These are phyloP conservation scores for Alternaria ventricosa DNA, from an alignment of 2,329 filamentous ascomycete species.

Conservation along the genomic window DNA sequence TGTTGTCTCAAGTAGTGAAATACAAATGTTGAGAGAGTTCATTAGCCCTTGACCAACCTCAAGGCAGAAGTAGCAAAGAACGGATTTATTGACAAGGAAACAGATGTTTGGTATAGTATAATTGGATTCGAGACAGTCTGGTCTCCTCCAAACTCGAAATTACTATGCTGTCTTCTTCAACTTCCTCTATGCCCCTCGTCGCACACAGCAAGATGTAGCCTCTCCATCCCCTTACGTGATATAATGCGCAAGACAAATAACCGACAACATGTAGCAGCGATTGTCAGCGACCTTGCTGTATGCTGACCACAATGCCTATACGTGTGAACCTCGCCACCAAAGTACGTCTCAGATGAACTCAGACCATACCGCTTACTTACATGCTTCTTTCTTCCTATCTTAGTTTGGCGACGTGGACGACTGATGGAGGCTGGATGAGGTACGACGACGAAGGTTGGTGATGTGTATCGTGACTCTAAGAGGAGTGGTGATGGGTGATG, in stretches of 20 bases:
- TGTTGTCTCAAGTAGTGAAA: background rate
- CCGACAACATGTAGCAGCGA: background rate
- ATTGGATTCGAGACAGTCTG: background rate
- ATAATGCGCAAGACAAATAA: background rate
- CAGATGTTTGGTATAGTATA: background rate
- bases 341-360: background rate
- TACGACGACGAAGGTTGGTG: background rate
- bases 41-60: background rate
- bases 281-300: background rate
- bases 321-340: background rate
- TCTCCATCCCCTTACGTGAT: fast-evolving
- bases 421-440: background rate
- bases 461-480: background rate
- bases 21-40: background rate
- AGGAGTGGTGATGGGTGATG: background rate
- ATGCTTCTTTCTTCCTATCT: background rate
- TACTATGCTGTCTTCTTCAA: background rate
- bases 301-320: background rate
- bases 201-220: background rate
- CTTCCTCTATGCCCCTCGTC: background rate
- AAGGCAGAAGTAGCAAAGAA: background rate
- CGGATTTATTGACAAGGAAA: background rate
- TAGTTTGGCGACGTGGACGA: background rate
- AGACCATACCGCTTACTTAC: background rate
- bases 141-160: background rate